Conservation (phyloP, 139 green algal genomes). For the Micractinium sp. region DNA sequence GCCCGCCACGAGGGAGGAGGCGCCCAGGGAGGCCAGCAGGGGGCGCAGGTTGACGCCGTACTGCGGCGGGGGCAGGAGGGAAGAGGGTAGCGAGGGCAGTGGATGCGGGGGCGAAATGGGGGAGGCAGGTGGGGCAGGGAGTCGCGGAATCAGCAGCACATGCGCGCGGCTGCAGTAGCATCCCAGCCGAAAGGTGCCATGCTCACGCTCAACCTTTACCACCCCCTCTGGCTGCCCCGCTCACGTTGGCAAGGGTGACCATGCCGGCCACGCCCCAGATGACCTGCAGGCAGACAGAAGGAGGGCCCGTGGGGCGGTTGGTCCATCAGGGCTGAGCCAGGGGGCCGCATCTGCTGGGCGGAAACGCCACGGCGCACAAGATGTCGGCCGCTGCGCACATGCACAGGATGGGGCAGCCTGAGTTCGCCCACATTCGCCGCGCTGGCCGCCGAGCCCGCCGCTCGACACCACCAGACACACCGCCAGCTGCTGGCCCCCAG, state of each 20-base stretch:
- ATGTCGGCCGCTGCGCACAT: neutral
- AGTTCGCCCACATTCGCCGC: too few species aligned
- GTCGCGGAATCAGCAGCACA: too few species aligned
- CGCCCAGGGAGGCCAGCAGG: slow-evolving; percentile 20
- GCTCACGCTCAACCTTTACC: neutral
- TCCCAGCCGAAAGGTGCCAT: too few species aligned
- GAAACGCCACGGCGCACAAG: too few species aligned
- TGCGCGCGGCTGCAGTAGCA: too few species aligned
- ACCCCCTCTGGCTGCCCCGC: neutral
- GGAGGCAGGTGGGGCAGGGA: neutral
- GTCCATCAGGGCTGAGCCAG: too few species aligned
- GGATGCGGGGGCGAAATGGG: too few species aligned
- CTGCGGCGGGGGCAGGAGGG: neutral
- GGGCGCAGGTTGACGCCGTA: slow-evolving; percentile 18
- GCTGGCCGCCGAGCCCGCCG: too few species aligned
- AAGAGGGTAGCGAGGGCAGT: too few species aligned
- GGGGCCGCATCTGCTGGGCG: too few species aligned
- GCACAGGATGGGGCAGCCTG: neutral
- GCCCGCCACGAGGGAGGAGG: slow-evolving; percentile 4
- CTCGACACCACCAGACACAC: too few species aligned
- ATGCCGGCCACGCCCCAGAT: neutral
- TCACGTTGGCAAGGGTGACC: slow-evolving; percentile 13
- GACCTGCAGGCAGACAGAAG: neutral
- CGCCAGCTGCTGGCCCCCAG: too few species aligned
- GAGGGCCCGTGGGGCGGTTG: neutral